Evolutionary conservation across 2,329 filamentous ascomycete genomes (phyloP), one percentile per base, ranked within the genome.

Genomic region (Aspergillus sp.): DNA sequence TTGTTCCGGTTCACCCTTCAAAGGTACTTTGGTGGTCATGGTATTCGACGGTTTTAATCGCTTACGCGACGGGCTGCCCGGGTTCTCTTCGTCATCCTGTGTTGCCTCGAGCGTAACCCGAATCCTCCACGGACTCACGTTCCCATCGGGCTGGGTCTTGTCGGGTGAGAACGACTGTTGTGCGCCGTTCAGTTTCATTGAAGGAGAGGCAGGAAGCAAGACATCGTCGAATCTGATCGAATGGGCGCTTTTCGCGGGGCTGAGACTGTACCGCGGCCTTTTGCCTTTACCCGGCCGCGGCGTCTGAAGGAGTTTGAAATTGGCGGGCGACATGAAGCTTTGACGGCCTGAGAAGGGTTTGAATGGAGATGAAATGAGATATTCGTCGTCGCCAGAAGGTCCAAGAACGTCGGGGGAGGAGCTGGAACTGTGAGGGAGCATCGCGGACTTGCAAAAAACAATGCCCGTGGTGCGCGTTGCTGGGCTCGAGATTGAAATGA

Each of bases 91-190:
- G 29, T 66, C 67, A 32, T 71, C 69, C 41, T 74, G 68, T 35
- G 70, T 70, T 13, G 71, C 71, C 54, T 74, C 70, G 31, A 74
- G 64, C 0, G 71, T 74, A 26, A 74, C 69, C 36, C 68, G 63
- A 45, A 74, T 73, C 43, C 69, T 67, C 71, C 71, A 73, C 27
- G 71, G 71, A 50, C 70, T 74, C 10, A 68, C 54, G 55, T 70
- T 69, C 6, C 62, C 65, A 7, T 68, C 67, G 8, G 58, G 52
- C 35, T 59, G 59, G 2, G 56, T 44, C 37, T 69, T 70, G n/a
- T 65, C 60, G 9, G 67, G 68, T 10, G 68, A 70, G 30, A 62
- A 41, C 5, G 64, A 61, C 33, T 55, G 44, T 37, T 60, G 53
- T 37, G 52, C 49, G 47, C 57, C 52, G 48, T 53, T 54, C 2